phyloP scores from a whole-genome alignment of 2,329 filamentous ascomycete genomes.

The Ascochyta pisi region DNA sequence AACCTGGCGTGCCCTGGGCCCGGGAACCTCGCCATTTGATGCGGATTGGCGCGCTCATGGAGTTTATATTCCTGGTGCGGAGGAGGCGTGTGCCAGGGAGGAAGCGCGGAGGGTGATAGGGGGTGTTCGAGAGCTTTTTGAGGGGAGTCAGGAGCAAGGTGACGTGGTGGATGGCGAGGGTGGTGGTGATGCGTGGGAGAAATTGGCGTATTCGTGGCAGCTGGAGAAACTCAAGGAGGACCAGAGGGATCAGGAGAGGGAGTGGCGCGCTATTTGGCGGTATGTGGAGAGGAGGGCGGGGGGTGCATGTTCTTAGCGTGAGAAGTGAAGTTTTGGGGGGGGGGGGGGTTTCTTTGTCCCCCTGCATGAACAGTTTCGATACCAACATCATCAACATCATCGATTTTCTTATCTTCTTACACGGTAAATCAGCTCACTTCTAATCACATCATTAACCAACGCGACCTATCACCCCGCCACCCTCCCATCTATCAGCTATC shows the following conservation, averaged over 20 bases:
- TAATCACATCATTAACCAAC: too few species aligned
- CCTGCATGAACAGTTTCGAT: too few species aligned
- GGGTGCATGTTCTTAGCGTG: background rate
- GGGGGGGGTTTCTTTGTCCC: too few species aligned
- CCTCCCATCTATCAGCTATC: too few species aligned
- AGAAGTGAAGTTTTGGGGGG: too few species aligned
- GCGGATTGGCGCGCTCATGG: slow-evolving; percentile 39
- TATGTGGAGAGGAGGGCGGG: slow-evolving; percentile 6
- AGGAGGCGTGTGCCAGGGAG: slow-evolving; percentile 8
- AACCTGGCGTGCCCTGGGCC: slow-evolving; percentile 38
- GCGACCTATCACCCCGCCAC: too few species aligned
- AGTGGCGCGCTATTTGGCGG: slow-evolving; percentile 13
- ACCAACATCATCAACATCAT: too few species aligned
- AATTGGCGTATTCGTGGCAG: slow-evolving; percentile 5
- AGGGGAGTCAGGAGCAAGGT: slow-evolving; percentile 1
- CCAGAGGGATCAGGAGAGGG: slow-evolving; percentile 1
- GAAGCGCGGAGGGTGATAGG: slow-evolving; percentile 19
- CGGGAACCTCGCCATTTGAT: slow-evolving; percentile 34
- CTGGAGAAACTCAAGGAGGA: background rate
- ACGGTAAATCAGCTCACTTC: too few species aligned
- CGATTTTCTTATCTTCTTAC: too few species aligned
- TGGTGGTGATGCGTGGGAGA: background rate
- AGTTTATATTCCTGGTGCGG: slow-evolving; percentile 10
- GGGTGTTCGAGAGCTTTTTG: slow-evolving; percentile 29
- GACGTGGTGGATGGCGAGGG: background rate